Conservation (phyloP, 1,284 basidiomycete species). For the Abortiporus biennis region DNA sequence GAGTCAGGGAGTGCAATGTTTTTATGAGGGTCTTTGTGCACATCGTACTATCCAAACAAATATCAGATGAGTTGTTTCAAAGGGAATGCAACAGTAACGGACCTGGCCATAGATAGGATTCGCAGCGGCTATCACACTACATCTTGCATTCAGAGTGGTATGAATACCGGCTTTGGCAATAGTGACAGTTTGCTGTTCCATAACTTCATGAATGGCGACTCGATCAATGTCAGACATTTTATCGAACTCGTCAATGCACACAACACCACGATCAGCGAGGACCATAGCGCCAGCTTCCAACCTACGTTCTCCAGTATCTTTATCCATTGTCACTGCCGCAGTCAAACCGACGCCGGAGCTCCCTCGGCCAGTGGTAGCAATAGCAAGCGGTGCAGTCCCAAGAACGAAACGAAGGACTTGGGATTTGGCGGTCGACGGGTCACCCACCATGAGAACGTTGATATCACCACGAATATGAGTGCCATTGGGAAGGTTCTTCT, state of each 20-base stretch:
- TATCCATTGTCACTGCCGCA: constrained; percentile 98
- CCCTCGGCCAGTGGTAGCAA: constrained; percentile 96
- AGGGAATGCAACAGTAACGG: constrained; percentile 19
- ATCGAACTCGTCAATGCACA: constrained; percentile 99
- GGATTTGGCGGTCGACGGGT: constrained; percentile 97
- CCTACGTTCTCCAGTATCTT: constrained; percentile 93
- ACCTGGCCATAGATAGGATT: constrained; percentile 99
- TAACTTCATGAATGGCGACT: constrained; percentile 99
- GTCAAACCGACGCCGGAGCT: constrained; percentile 98
- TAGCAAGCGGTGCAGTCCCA: constrained; percentile 93
- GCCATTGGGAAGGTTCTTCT: constrained; percentile 97
- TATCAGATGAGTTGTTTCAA: constrained; percentile 6
- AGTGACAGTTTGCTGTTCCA: constrained; percentile 99
- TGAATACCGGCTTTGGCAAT: constrained; percentile 99
- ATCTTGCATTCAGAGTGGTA: constrained; percentile 95
- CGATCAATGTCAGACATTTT: constrained; percentile 99
- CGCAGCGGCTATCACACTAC: constrained; percentile 96
- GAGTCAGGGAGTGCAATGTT: constrained; percentile 99
- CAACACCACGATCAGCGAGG: constrained; percentile 97
- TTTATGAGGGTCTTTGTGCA: constrained; percentile 98
- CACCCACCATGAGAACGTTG: constrained; percentile 99
- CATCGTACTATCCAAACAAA: constrained; percentile 75
- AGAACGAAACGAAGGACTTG: constrained; percentile 96
- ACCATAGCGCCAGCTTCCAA: constrained; percentile 99
- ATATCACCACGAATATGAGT: constrained; percentile 99